phyloP scores from a whole-genome alignment of 73 alveolate genomes.

The Tetrahymena elliotti region DNA sequence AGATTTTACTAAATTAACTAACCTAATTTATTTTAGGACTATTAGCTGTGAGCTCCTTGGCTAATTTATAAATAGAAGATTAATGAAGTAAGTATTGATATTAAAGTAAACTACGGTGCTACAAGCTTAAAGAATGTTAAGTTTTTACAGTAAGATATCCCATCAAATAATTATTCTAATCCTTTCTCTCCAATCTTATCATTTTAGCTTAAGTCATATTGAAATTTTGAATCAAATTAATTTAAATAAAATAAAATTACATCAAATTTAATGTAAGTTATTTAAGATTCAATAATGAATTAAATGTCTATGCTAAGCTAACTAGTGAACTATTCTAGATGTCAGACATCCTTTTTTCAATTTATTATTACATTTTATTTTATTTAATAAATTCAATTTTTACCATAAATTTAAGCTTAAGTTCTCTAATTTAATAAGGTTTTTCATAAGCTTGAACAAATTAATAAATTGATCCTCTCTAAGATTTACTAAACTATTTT shows the following conservation, averaged over 20 bases:
- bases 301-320: background rate
- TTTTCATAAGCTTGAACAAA: too few relatives aligned
- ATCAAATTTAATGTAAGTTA: background rate
- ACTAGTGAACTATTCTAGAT: too few relatives aligned
- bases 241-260: background rate
- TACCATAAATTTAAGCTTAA: background rate
- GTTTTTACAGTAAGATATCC: background rate
- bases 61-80: background rate
- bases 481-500: background rate
- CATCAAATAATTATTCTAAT: background rate
- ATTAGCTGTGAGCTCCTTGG: background rate
- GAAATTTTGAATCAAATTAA: too few relatives aligned
- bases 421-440: background rate
- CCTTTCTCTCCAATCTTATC: background rate
- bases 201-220: background rate
- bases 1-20: background rate
- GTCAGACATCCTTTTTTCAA: background rate
- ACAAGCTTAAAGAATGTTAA: background rate
- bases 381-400: too few relatives aligned
- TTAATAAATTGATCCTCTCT: too few relatives aligned
- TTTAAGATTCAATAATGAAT: background rate
- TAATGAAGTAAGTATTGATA: background rate
- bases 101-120: background rate
- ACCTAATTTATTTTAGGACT: background rate
- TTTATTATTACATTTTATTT: too few relatives aligned